These are phyloP conservation scores for Cryptosporidium felis DNA, from an alignment of 169 alveolate species.

Conservation along the genomic window DNA sequence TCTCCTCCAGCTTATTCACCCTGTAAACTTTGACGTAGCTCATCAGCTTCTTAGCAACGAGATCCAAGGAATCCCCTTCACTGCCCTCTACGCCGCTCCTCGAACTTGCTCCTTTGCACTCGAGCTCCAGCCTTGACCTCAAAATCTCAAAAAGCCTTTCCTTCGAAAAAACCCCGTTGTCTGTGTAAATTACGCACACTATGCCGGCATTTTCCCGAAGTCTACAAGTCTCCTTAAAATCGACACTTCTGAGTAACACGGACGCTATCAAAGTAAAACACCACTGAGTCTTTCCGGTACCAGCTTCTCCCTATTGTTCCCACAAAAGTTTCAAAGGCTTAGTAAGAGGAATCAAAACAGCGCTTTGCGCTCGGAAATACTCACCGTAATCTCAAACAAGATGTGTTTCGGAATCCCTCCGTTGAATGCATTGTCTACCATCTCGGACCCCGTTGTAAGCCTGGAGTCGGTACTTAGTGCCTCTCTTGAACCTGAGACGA, in stretches of 20 bases:
- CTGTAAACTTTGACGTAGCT: conserved; percentile 10
- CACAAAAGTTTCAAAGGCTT: too few relatives aligned
- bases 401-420: conserved; percentile 52
- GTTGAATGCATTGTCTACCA: conserved; percentile 15
- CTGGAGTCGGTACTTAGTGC: neutral
- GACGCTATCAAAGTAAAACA: conserved; percentile 28
- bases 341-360: too few relatives aligned
- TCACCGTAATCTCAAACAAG: conserved; percentile 62
- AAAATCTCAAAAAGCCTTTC: conserved; percentile 25
- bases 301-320: conserved; percentile 71
- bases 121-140: neutral
- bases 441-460: conserved; percentile 31
- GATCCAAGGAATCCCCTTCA: neutral
- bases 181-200: conserved; percentile 42
- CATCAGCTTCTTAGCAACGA: neutral
- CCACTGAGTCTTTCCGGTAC: conserved; percentile 68
- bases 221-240: neutral
- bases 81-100: neutral
- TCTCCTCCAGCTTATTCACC: neutral
- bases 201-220: neutral
- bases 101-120: neutral
- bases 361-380: neutral
- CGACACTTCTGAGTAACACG: conserved; percentile 15
- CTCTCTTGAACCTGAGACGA: neutral
- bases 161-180: conserved; percentile 34